These are phyloP conservation scores for Suhomyces kilbournensis DNA, from an alignment of 805 yeast species.

Conservation along the genomic window DNA sequence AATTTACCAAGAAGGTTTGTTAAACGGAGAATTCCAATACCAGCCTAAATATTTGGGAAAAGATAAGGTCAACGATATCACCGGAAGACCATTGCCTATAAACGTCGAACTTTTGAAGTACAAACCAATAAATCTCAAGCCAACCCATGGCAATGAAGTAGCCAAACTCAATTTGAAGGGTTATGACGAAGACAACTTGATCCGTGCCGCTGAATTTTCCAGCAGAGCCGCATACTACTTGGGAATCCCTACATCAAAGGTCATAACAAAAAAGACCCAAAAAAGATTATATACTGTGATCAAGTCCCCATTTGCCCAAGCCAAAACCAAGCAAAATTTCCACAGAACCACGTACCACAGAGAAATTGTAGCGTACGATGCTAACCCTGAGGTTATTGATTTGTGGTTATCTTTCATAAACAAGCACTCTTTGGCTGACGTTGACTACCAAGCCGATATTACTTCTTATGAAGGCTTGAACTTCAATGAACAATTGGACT, in stretches of 20 bases:
- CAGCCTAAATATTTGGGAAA: constrained; percentile 29
- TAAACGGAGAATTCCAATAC: constrained; percentile 25
- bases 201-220: constrained; percentile 80
- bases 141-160: constrained; percentile 68
- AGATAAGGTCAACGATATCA: constrained; percentile 16
- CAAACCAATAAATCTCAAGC: constrained; percentile 70
- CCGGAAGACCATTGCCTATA: constrained; percentile 68
- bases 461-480: constrained; percentile 40
- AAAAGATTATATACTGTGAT: constrained; percentile 92
- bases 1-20: constrained; percentile 25
- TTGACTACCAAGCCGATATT: constrained; percentile 75
- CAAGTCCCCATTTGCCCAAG: constrained; percentile 89
- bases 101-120: constrained; percentile 79
- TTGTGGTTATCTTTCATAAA: constrained; percentile 74
- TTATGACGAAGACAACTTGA: constrained; percentile 65
- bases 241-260: constrained; percentile 81
- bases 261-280: constrained; percentile 63
- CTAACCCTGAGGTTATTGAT: constrained; percentile 81
- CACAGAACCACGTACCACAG: constrained; percentile 83
- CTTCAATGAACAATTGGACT: constrained; percentile 33
- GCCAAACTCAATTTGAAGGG: constrained; percentile 77
- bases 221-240: constrained; percentile 86
- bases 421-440: constrained; percentile 76
- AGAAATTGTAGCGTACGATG: constrained; percentile 72
- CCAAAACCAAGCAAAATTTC: constrained; percentile 91